phyloP scores from a whole-genome alignment of 345 rosid genomes.

The Odontarrhena argentea region DNA sequence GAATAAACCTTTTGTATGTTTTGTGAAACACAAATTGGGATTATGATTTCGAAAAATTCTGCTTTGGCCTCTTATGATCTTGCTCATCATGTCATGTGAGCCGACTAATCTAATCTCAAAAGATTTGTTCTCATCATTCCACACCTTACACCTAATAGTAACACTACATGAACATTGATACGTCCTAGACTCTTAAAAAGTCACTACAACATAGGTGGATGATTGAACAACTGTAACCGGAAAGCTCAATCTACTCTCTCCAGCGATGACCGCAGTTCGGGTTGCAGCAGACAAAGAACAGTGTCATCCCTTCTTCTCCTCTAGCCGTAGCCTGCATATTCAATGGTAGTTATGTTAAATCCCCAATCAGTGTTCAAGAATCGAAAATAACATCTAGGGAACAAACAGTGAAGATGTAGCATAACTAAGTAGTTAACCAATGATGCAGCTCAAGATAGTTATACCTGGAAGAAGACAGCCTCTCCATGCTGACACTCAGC shows the following conservation, averaged over 20 bases:
- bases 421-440: not conserved
- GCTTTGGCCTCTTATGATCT: not conserved
- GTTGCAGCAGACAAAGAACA: constrained; percentile 90
- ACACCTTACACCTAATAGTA: not conserved
- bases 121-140: constrained; percentile 5
- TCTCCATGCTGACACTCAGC: constrained; percentile 53
- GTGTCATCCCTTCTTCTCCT: constrained; percentile 92
- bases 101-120: not conserved
- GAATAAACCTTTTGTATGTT: constrained; percentile 4
- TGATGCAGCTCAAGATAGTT: not conserved
- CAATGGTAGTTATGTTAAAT: not conserved
- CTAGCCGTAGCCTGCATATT: constrained; percentile 68
- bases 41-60: not conserved
- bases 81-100: constrained; percentile 1
- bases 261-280: constrained; percentile 71
- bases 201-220: not conserved
- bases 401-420: not conserved
- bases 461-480: constrained; percentile 80
- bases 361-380: too few species aligned
- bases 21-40: not conserved
- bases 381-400: not conserved
- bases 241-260: constrained; percentile 57
- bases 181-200: constrained; percentile 21
- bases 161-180: constrained; percentile 2
- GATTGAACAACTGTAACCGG: not conserved